A percentile compares a stretch with the other conserved stretches of the same genome.
These are phyloP conservation scores for Anisogramma anomala DNA, from an alignment of 2,329 filamentous ascomycete genomes.

Conservation along the genomic window DNA sequence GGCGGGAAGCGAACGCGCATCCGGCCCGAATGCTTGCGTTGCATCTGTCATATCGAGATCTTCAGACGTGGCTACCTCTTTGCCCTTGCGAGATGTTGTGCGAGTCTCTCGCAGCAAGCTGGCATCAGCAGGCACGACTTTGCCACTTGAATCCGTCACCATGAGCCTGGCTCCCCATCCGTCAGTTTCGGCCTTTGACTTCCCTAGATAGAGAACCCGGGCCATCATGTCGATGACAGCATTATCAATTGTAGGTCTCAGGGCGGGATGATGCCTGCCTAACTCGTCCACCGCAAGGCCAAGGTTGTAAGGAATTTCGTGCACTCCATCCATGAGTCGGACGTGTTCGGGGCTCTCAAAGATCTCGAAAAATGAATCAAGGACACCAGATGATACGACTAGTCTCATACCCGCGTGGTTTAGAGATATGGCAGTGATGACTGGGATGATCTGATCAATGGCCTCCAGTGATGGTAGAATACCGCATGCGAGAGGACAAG, in stretches of 20 bases:
- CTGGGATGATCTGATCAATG: slow-evolving; percentile 73
- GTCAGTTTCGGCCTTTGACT: slow-evolving; percentile 53
- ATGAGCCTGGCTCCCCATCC: slow-evolving; percentile 74
- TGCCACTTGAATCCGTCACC: slow-evolving; percentile 46
- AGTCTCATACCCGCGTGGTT: slow-evolving; percentile 80
- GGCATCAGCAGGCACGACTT: slow-evolving; percentile 44
- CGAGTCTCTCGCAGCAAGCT: slow-evolving; percentile 21
- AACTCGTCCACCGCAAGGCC: slow-evolving; percentile 88
- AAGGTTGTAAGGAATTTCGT: slow-evolving; percentile 56
- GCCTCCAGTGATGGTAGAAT: slow-evolving; percentile 84
- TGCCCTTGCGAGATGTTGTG: slow-evolving; percentile 26
- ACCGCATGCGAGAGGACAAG: slow-evolving; percentile 46
- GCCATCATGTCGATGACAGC: slow-evolving; percentile 84
- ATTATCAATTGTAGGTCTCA: slow-evolving; percentile 70
- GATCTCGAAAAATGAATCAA: slow-evolving; percentile 87
- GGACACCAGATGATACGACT: slow-evolving; percentile 69
- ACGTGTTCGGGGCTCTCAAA: slow-evolving; percentile 89
- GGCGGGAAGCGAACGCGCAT: neutral
- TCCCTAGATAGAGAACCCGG: slow-evolving; percentile 64
- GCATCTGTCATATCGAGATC: slow-evolving; percentile 60
- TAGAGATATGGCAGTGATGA: slow-evolving; percentile 86
- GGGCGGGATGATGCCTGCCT: slow-evolving; percentile 76
- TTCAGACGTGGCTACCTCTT: slow-evolving; percentile 26
- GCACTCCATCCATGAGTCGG: slow-evolving; percentile 66
- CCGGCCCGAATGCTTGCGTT: slow-evolving; percentile 13